Percentiles rank a stretch among this genome's conserved stretches.
Conservation (phyloP, 441 rosid genomes). For the Brassica balearica region DNA sequence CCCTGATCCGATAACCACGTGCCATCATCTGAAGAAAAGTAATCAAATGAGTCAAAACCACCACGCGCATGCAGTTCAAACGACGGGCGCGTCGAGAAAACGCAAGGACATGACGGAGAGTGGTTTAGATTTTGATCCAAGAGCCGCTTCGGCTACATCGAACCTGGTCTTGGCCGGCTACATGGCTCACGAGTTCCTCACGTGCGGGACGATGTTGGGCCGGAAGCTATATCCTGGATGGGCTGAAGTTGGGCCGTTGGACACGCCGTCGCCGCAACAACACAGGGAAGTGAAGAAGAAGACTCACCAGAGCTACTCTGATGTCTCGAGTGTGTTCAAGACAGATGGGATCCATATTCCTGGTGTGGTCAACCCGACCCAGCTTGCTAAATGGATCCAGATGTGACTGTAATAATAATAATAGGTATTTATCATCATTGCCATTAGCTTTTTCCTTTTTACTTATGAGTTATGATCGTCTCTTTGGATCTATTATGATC, state of each 20-base stretch:
- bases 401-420: constrained; percentile 44
- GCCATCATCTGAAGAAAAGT: constrained; percentile 36
- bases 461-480: background rate
- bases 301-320: constrained; percentile 53
- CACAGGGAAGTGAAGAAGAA: constrained; percentile 41
- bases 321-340: constrained; percentile 71
- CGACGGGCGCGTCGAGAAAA: constrained; percentile 62
- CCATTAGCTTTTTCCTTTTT: background rate
- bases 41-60: constrained; percentile 52
- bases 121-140: constrained; percentile 26
- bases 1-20: constrained; percentile 40
- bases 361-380: constrained; percentile 72
- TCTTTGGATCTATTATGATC: background rate
- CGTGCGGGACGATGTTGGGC: constrained; percentile 70
- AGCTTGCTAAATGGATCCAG: constrained; percentile 74
- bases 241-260: constrained; percentile 42
- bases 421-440: background rate
- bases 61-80: constrained; percentile 48
- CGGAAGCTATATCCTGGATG: constrained; percentile 54
- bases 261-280: constrained; percentile 42
- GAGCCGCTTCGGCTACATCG: constrained; percentile 39
- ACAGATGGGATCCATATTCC: constrained; percentile 64
- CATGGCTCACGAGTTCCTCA: constrained; percentile 82
- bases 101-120: constrained; percentile 60
- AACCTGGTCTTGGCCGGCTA: constrained; percentile 74